phyloP scores from a whole-genome alignment of 2,329 filamentous ascomycete species.

The Cercospora sp. region DNA sequence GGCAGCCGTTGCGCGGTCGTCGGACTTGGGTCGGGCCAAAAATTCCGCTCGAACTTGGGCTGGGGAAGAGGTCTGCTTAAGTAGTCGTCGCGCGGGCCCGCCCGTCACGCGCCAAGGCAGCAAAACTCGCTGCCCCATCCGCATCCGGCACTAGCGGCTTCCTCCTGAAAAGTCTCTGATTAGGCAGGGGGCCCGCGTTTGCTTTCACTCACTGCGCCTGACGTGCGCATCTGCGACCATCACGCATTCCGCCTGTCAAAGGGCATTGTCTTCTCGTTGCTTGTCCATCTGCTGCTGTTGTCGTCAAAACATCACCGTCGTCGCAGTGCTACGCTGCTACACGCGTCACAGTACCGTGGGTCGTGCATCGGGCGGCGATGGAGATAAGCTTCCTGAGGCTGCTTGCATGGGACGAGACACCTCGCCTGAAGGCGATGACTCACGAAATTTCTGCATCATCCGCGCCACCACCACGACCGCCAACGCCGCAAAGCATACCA shows the following conservation, averaged over 20 bases:
- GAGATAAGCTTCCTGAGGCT: conserved; percentile 16
- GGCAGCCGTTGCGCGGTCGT: conserved; percentile 8
- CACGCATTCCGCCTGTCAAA: neutral
- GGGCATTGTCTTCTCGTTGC: neutral
- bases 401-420: neutral
- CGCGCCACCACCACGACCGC: neutral
- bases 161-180: conserved; percentile 6
- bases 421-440: conserved; percentile 10
- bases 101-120: neutral
- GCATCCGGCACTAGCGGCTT: conserved; percentile 1
- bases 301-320: neutral
- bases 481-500: neutral
- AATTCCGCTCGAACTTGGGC: neutral
- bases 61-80: conserved; percentile 3
- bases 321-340: neutral
- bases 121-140: neutral
- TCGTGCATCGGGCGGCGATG: conserved; percentile 7
- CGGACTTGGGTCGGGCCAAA: conserved; percentile 2
- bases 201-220: neutral
- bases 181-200: neutral
- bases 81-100: conserved; percentile 1
- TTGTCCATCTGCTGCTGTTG: neutral
- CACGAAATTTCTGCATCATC: conserved; percentile 6
- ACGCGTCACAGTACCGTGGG: neutral
- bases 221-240: neutral